phyloP scores from a whole-genome alignment of 441 rosid genomes.

The Biscutella laevigata region DNA sequence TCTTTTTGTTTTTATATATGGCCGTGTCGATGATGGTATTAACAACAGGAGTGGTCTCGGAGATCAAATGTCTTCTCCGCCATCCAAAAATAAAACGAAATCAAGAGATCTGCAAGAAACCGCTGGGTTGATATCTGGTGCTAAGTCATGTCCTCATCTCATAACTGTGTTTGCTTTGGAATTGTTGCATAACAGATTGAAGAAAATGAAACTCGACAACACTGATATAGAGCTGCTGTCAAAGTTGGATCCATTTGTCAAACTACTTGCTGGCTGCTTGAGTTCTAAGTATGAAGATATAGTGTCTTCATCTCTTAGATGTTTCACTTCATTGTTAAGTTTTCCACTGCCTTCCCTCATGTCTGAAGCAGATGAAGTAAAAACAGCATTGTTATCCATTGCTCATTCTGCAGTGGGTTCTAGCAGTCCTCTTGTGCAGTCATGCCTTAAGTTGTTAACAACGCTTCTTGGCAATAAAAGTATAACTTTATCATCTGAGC shows the following conservation, averaged over 20 bases:
- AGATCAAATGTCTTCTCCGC: slow-evolving; percentile 25
- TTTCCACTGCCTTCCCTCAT: slow-evolving; percentile 74
- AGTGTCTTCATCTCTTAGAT: slow-evolving; percentile 63
- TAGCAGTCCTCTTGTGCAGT: slow-evolving; percentile 59
- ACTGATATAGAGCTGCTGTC: slow-evolving; percentile 40
- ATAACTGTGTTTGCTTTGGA: slow-evolving; percentile 74
- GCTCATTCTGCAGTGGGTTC: slow-evolving; percentile 54
- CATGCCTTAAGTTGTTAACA: slow-evolving; percentile 77
- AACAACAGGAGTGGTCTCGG: slow-evolving; percentile 39
- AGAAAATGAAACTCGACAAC: slow-evolving; percentile 42
- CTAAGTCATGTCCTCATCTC: slow-evolving; percentile 55
- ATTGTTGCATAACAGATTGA: slow-evolving; percentile 47
- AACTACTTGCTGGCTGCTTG: slow-evolving; percentile 61
- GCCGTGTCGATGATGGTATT: slow-evolving; percentile 51
- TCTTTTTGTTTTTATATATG: slow-evolving; percentile 60
- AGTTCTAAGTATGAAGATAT: slow-evolving; percentile 79
- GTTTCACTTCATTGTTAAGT: slow-evolving; percentile 66
- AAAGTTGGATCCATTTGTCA: slow-evolving; percentile 85
- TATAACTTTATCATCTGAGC: slow-evolving; percentile 66
- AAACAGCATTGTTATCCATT: slow-evolving; percentile 55
- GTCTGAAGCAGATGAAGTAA: slow-evolving; percentile 69
- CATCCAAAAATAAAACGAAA: slow-evolving; percentile 17
- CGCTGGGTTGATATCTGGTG: slow-evolving; percentile 28
- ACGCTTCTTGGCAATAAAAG: slow-evolving; percentile 56
- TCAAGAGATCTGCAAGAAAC: slow-evolving; percentile 30